Evolutionary conservation across 148 eudicot genomes (phyloP).

Genomic region (Dysphania ambrosioides): DNA sequence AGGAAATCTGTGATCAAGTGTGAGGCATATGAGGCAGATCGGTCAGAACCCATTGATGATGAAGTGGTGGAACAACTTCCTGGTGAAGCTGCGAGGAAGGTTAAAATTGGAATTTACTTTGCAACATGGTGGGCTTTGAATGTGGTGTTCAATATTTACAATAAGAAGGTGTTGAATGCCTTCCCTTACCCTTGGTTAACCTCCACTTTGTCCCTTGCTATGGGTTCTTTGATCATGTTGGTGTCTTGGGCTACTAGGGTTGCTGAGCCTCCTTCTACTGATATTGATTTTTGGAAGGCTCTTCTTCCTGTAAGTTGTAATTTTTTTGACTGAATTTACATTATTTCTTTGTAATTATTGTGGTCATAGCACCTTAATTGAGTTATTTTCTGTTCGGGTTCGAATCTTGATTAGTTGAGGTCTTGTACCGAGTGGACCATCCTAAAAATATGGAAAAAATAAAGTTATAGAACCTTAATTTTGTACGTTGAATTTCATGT

Average conservation of each 20-base stretch:
- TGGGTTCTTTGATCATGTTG: constrained; percentile 90
- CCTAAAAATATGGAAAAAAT: neutral
- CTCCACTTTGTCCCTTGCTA: constrained; percentile 81
- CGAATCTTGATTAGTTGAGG: too few relatives aligned
- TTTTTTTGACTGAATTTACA: neutral
- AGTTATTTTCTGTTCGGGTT: neutral
- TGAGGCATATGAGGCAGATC: constrained; percentile 79
- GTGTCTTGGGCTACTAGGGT: constrained; percentile 69
- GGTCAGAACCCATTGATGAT: constrained; percentile 39
- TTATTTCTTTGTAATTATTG: neutral
- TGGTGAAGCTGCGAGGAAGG: constrained; percentile 60
- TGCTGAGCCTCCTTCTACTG: constrained; percentile 73
- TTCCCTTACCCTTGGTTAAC: constrained; percentile 91
- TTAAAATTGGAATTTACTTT: constrained; percentile 77
- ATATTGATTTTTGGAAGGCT: constrained; percentile 82
- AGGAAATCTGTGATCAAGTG: constrained; percentile 41
- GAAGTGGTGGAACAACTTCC: constrained; percentile 9
- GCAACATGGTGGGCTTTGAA: constrained; percentile 97
- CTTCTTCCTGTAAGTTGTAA: constrained; percentile 65
- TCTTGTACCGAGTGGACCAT: too few relatives aligned
- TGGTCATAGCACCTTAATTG: neutral
- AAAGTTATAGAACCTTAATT: too few relatives aligned
- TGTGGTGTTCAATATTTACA: constrained; percentile 85
- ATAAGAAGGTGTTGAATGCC: constrained; percentile 92
- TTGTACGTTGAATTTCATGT: neutral